A percentile compares a stretch with the other conserved stretches of the same genome.
phyloP scores from a whole-genome alignment of 768 basidiomycete species.

The Leccinum incarnatum region DNA sequence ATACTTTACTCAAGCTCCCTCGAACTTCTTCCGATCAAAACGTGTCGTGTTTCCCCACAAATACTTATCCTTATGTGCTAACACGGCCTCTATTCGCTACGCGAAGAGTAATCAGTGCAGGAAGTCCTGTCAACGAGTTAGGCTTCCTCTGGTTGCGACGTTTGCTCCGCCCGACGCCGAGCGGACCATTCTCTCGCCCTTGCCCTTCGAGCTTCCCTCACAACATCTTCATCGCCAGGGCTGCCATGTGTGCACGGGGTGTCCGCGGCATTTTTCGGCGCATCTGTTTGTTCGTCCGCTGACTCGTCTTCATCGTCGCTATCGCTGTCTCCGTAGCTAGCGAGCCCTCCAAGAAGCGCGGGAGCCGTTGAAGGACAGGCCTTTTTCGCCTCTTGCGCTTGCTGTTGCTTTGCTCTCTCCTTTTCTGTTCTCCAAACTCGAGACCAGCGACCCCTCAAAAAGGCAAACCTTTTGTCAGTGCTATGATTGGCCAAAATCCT shows the following conservation, averaged over 20 bases:
- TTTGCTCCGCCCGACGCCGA: slow-evolving; percentile 39
- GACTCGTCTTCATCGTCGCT: slow-evolving; percentile 35
- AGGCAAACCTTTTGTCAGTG: slow-evolving; percentile 73
- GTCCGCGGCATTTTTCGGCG: background rate
- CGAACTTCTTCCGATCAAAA: slow-evolving; percentile 1
- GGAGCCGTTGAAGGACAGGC: background rate
- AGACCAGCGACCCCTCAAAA: slow-evolving; percentile 75
- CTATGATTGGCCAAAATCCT: slow-evolving; percentile 87
- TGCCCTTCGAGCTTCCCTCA: slow-evolving; percentile 46
- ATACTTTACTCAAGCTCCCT: background rate
- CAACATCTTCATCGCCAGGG: slow-evolving; percentile 17
- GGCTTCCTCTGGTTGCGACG: slow-evolving; percentile 6
- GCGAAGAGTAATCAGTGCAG: no score
- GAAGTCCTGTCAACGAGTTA: background rate
- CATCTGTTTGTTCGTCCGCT: slow-evolving; percentile 22
- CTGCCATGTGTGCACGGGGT: background rate
- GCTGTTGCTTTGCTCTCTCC: slow-evolving; percentile 38
- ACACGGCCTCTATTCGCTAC: background rate
- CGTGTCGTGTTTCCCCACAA: background rate
- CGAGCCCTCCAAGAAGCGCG: slow-evolving; percentile 48
- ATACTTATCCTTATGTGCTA: background rate
- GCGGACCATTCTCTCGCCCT: slow-evolving; percentile 59
- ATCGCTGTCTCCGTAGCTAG: slow-evolving; percentile 59
- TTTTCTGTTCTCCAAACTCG: slow-evolving; percentile 60
- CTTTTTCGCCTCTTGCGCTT: slow-evolving; percentile 25